phyloP scores from a whole-genome alignment of 352 stramenopile species.

The Globisporangium acanthophoron region DNA sequence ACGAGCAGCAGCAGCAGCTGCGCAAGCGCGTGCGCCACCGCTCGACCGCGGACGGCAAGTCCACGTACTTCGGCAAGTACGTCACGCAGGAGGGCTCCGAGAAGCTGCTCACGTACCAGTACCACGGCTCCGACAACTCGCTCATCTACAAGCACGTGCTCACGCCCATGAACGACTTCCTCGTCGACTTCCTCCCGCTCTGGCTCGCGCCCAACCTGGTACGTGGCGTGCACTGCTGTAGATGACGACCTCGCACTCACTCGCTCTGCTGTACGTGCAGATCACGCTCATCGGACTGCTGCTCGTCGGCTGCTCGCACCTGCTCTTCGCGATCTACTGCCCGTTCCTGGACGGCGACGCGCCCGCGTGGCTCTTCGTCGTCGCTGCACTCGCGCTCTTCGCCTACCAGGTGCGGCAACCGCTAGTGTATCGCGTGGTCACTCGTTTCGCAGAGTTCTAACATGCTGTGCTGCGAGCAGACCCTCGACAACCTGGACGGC shows the following conservation, averaged over 20 bases:
- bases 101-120: slow-evolving; percentile 83
- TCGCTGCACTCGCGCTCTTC: slow-evolving; percentile 57
- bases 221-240: slow-evolving; percentile 6
- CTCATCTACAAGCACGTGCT: slow-evolving; percentile 86
- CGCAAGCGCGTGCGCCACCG: slow-evolving; percentile 71
- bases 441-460: not conserved
- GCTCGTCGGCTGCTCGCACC: slow-evolving; percentile 54
- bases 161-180: slow-evolving; percentile 82
- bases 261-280: slow-evolving; percentile 14
- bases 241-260: not conserved
- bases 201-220: slow-evolving; percentile 82
- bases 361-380: slow-evolving; percentile 64
- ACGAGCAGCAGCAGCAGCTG: slow-evolving; percentile 31
- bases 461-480: slow-evolving; percentile 20
- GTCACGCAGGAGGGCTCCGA: slow-evolving; percentile 80
- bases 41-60: slow-evolving; percentile 64
- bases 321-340: slow-evolving; percentile 63
- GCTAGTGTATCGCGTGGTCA: not conserved
- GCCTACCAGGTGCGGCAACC: slow-evolving; percentile 38
- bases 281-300: slow-evolving; percentile 76
- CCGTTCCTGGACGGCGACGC: slow-evolving; percentile 66
- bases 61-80: slow-evolving; percentile 88
- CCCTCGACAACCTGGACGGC: slow-evolving; percentile 81
- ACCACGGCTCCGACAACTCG: slow-evolving; percentile 83
- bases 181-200: slow-evolving; percentile 67